phyloP scores from a whole-genome alignment of 345 rosid species.

The Eutrema japonicum region DNA sequence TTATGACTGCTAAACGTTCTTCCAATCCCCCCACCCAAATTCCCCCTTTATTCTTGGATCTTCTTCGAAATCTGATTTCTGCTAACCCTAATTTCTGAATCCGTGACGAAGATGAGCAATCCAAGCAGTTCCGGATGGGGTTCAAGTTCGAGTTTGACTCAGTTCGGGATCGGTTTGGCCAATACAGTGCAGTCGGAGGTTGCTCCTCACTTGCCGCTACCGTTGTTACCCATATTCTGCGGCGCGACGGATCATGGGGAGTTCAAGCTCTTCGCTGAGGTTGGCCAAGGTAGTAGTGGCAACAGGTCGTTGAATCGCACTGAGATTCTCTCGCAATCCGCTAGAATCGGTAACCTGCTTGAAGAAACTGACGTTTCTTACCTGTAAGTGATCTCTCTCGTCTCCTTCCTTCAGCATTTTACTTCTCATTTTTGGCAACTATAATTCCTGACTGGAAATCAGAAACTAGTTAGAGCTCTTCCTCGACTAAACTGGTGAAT shows the following conservation, averaged over 20 bases:
- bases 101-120: slow-evolving; percentile 63
- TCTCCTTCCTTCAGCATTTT: slow-evolving; percentile 11
- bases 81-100: slow-evolving; percentile 40
- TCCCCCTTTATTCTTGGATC: slow-evolving; percentile 28
- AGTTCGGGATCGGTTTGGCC: slow-evolving; percentile 79
- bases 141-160: slow-evolving; percentile 48
- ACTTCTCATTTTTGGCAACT: slow-evolving; percentile 30
- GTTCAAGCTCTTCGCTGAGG: slow-evolving; percentile 69
- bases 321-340: slow-evolving; percentile 72
- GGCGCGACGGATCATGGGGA: slow-evolving; percentile 76
- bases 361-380: slow-evolving; percentile 79
- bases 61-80: slow-evolving; percentile 26
- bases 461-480: slow-evolving; percentile 15
- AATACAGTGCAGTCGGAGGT: slow-evolving; percentile 94
- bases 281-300: slow-evolving; percentile 34
- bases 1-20: slow-evolving; percentile 30
- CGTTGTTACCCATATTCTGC: slow-evolving; percentile 84
- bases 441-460: neutral
- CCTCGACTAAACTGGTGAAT: neutral
- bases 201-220: slow-evolving; percentile 86
- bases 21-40: slow-evolving; percentile 38
- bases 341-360: slow-evolving; percentile 80
- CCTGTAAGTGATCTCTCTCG: slow-evolving; percentile 60
- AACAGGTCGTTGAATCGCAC: slow-evolving; percentile 61
- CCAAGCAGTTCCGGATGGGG: slow-evolving; percentile 51